Conservation (phyloP, 805 yeast genomes). For the Starmerella riodocensis region DNA sequence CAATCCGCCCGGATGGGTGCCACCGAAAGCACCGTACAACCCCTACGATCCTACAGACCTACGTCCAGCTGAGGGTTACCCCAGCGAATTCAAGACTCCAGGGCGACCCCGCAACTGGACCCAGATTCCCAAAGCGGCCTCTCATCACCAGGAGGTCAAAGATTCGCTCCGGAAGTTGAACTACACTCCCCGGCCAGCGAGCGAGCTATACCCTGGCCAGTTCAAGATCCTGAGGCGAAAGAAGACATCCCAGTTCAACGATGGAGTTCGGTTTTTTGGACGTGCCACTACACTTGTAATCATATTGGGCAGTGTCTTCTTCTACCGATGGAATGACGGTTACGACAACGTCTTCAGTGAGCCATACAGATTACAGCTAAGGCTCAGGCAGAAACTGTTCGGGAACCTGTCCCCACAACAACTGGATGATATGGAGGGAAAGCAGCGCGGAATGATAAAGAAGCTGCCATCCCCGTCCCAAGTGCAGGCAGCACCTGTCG, state of each 20-base stretch:
- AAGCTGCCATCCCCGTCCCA: conserved; percentile 15
- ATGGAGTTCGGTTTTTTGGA: conserved; percentile 49
- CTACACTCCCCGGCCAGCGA: conserved; percentile 66
- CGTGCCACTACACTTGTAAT: conserved; percentile 38
- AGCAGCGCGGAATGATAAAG: conserved; percentile 25
- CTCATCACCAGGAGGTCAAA: conserved; percentile 53
- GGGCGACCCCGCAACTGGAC: conserved; percentile 44
- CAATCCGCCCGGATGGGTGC: conserved; percentile 67
- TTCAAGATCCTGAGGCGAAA: conserved; percentile 54
- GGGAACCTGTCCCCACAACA: conserved; percentile 42
- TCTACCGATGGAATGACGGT: conserved; percentile 77
- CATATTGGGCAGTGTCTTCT: conserved; percentile 49
- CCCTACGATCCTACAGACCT: conserved; percentile 69
- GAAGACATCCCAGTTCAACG: conserved; percentile 41
- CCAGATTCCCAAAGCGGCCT: conserved; percentile 48
- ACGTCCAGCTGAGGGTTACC: conserved; percentile 75
- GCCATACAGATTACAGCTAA: conserved; percentile 49
- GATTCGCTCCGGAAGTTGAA: conserved; percentile 61
- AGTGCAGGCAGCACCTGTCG: conserved; percentile 15
- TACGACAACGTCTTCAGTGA: conserved; percentile 60
- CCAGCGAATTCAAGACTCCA: conserved; percentile 64
- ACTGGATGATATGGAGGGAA: conserved; percentile 43
- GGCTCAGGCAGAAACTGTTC: conserved; percentile 39
- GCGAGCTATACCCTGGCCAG: conserved; percentile 66
- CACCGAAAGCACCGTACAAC: conserved; percentile 72